phyloP scores from a whole-genome alignment of 805 yeast genomes.

The Barnettozyma botsteinii region DNA sequence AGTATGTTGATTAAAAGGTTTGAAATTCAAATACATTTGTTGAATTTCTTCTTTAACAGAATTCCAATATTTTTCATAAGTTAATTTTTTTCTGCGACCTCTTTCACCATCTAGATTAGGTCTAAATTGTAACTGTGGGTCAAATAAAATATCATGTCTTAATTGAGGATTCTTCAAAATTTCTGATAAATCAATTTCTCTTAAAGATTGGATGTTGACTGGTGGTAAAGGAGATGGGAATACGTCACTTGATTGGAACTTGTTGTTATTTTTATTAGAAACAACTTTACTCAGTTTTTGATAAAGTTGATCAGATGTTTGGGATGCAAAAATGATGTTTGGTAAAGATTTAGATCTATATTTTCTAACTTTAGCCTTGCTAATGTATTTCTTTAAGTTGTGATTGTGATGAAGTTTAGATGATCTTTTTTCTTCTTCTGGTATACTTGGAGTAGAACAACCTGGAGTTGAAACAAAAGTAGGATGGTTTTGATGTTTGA shows the following conservation, averaged over 20 bases:
- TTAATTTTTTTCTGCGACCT: conserved; percentile 67
- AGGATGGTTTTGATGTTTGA: conserved; percentile 9
- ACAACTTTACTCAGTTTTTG: conserved; percentile 9
- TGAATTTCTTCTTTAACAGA: conserved; percentile 66
- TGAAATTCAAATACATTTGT: conserved; percentile 31
- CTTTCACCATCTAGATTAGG: conserved; percentile 90
- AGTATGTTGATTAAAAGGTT: conserved; percentile 16
- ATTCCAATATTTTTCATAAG: conserved; percentile 80
- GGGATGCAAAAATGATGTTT: conserved; percentile 17
- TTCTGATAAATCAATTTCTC: conserved; percentile 83
- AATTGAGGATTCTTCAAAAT: conserved; percentile 87
- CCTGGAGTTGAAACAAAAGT: conserved; percentile 15
- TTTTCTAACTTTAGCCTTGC: conserved; percentile 18
- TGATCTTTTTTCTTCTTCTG: background rate
- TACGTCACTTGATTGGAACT: background rate
- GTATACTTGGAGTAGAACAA: conserved; percentile 8
- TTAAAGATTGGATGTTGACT: conserved; percentile 70
- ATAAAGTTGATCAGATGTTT: conserved; percentile 2
- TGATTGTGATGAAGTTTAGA: conserved; percentile 1
- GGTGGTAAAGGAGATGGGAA: conserved; percentile 63
- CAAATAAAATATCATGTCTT: conserved; percentile 88
- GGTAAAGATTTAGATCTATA: conserved; percentile 26
- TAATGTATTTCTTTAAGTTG: conserved; percentile 7
- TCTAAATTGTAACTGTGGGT: conserved; percentile 86
- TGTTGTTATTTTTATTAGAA: conserved; percentile 17